phyloP scores from a whole-genome alignment of 1,139 yeast genomes.

The Magnusiomyces suaveolens region DNA sequence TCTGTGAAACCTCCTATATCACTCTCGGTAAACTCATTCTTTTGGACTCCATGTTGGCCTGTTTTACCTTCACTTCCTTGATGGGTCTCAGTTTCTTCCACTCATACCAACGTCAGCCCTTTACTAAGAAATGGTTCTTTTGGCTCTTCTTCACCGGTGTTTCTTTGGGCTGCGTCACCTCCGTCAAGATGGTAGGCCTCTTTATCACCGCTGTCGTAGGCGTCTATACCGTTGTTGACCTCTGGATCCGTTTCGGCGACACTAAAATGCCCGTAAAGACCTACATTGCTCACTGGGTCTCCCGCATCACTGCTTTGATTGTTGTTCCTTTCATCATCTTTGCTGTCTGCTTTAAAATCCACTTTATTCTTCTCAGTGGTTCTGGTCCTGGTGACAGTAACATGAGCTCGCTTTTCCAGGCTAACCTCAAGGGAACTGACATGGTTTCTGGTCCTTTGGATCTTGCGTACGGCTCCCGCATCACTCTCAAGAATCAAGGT shows the following conservation, averaged over 20 bases:
- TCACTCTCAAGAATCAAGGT: slow-evolving; percentile 84
- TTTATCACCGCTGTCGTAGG: slow-evolving; percentile 82
- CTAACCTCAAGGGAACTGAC: slow-evolving; percentile 70
- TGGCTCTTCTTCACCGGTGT: slow-evolving; percentile 75
- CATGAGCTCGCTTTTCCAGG: slow-evolving; percentile 96
- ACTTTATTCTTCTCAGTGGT: slow-evolving; percentile 60
- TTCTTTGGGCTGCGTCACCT: slow-evolving; percentile 73
- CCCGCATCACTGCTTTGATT: slow-evolving; percentile 59
- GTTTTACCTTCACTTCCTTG: slow-evolving; percentile 81
- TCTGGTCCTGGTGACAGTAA: slow-evolving; percentile 95
- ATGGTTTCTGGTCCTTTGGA: slow-evolving; percentile 87
- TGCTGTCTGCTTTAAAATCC: slow-evolving; percentile 63
- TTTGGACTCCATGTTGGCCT: slow-evolving; percentile 90
- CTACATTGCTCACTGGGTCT: slow-evolving; percentile 60
- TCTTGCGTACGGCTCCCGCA: slow-evolving; percentile 64
- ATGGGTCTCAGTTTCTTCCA: slow-evolving; percentile 73
- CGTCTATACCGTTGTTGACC: slow-evolving; percentile 66
- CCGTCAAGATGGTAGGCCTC: slow-evolving; percentile 94
- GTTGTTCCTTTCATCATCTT: slow-evolving; percentile 67
- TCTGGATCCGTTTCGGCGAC: slow-evolving; percentile 56
- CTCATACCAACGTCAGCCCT: slow-evolving; percentile 52
- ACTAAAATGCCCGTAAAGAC: slow-evolving; percentile 33
- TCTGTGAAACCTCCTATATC: slow-evolving; percentile 75
- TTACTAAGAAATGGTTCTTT: slow-evolving; percentile 84
- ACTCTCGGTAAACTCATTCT: slow-evolving; percentile 87